These are phyloP conservation scores for Psilocybe azurescens DNA, from an alignment of 768 basidiomycete species.

Conservation along the genomic window DNA sequence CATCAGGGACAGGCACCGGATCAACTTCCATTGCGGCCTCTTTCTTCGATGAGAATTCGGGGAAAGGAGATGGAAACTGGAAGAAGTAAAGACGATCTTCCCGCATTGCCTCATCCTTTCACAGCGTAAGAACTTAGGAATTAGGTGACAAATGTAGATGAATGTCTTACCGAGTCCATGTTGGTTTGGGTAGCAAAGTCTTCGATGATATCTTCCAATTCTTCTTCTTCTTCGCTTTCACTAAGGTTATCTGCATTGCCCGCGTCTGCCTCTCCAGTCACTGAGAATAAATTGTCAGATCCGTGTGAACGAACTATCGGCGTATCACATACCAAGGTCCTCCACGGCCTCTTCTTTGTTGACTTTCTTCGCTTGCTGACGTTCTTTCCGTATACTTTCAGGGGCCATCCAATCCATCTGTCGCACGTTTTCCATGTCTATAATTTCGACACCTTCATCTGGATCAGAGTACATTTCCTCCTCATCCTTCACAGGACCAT, in stretches of 20 bases:
- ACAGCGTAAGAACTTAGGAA: neutral
- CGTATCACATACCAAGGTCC: constrained; percentile 28
- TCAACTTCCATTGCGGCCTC: constrained; percentile 37
- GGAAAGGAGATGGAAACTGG: constrained; percentile 90
- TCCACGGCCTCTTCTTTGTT: constrained; percentile 51
- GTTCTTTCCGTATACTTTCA: constrained; percentile 66
- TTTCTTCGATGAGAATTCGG: constrained; percentile 59
- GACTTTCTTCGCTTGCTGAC: constrained; percentile 30
- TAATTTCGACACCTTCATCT: constrained; percentile 85
- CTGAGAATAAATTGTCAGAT: constrained; percentile 6
- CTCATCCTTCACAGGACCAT: constrained; percentile 35
- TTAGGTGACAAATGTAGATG: neutral
- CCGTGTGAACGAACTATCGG: neutral
- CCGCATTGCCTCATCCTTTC: constrained; percentile 52
- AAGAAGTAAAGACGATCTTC: constrained; percentile 85
- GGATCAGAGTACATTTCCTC: constrained; percentile 84
- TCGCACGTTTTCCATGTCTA: constrained; percentile 80
- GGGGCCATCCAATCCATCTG: constrained; percentile 92
- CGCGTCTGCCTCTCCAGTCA: constrained; percentile 49
- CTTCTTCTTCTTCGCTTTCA: constrained; percentile 80
- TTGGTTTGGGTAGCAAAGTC: constrained; percentile 59
- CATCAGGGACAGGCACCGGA: constrained; percentile 33
- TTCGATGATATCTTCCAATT: constrained; percentile 77
- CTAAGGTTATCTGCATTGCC: constrained; percentile 66
- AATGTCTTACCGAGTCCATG: constrained; percentile 42